These are phyloP conservation scores for Kingdonia uniflora DNA, from an alignment of 164 flowering plant genomes.

Conservation along the genomic window DNA sequence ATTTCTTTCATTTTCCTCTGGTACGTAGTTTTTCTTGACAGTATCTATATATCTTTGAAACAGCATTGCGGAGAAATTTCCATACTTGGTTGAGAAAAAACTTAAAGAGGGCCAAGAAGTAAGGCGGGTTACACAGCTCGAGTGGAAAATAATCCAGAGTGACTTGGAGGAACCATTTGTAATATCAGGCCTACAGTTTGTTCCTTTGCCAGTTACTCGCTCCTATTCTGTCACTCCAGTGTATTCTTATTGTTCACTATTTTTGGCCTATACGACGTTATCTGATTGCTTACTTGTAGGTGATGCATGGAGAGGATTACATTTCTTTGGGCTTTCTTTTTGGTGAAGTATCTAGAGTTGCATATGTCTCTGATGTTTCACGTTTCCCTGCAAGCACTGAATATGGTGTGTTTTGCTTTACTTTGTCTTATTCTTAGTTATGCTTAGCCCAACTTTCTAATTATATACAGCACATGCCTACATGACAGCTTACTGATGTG, in stretches of 20 bases:
- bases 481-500: no score
- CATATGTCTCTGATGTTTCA: constrained; percentile 94
- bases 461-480: no score
- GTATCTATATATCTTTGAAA: constrained; percentile 10
- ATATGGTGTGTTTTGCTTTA: constrained; percentile 34
- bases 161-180: constrained; percentile 52
- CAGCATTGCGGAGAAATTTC: constrained; percentile 70
- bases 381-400: constrained; percentile 69
- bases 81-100: constrained; percentile 71
- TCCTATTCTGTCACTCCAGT: constrained; percentile 9
- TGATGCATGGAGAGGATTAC: constrained; percentile 99
- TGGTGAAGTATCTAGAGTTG: constrained; percentile 70
- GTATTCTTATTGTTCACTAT: constrained; percentile 1
- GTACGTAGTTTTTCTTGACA: background rate
- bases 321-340: constrained; percentile 85
- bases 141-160: constrained; percentile 70
- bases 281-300: constrained; percentile 32
- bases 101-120: constrained; percentile 73
- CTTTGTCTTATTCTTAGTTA: no score
- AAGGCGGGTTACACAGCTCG: constrained; percentile 82
- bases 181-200: constrained; percentile 72
- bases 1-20: background rate
- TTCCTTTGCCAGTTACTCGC: constrained; percentile 82
- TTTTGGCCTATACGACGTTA: constrained; percentile 1
- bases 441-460: no score